phyloP scores from a whole-genome alignment of 768 basidiomycete genomes.

The Strobilomyces dryophilus region DNA sequence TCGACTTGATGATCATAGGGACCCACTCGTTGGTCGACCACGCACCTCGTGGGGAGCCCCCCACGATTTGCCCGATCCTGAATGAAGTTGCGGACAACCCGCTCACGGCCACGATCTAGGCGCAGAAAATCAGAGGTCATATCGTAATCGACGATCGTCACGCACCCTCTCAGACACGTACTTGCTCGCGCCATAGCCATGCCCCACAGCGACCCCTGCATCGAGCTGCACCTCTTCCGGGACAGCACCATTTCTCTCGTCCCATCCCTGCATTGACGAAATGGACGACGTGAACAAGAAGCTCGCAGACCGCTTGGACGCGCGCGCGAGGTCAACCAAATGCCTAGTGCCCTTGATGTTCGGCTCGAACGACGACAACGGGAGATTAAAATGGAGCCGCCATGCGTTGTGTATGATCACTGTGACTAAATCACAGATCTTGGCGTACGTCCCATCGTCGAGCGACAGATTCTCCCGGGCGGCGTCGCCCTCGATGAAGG shows the following conservation, averaged over 20 bases:
- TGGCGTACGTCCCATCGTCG: constrained; percentile 15
- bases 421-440: constrained; percentile 31
- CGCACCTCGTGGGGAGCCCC: constrained; percentile 30
- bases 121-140: not conserved
- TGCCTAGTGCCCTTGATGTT: constrained; percentile 42
- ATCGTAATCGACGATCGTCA: not conserved
- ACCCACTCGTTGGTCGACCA: constrained; percentile 22
- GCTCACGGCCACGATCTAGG: constrained; percentile 21
- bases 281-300: constrained; percentile 42
- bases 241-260: constrained; percentile 32
- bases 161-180: constrained; percentile 15
- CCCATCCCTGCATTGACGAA: constrained; percentile 23
- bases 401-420: constrained; percentile 45
- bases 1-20: too few relatives aligned
- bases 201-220: not conserved
- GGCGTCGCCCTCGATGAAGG: constrained; percentile 29
- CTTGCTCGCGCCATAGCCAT: constrained; percentile 37
- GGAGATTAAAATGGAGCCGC: constrained; percentile 49
- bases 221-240: constrained; percentile 26
- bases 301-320: constrained; percentile 25
- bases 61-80: constrained; percentile 31
- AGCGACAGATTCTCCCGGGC: constrained; percentile 22
- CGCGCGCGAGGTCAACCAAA: constrained; percentile 23
- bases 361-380: constrained; percentile 47
- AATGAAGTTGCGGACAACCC: constrained; percentile 32